Evolutionary conservation across 2,329 filamentous ascomycete species (phyloP), one percentile per base, ranked within the genome.

Genomic region (Fusarium siculi): DNA sequence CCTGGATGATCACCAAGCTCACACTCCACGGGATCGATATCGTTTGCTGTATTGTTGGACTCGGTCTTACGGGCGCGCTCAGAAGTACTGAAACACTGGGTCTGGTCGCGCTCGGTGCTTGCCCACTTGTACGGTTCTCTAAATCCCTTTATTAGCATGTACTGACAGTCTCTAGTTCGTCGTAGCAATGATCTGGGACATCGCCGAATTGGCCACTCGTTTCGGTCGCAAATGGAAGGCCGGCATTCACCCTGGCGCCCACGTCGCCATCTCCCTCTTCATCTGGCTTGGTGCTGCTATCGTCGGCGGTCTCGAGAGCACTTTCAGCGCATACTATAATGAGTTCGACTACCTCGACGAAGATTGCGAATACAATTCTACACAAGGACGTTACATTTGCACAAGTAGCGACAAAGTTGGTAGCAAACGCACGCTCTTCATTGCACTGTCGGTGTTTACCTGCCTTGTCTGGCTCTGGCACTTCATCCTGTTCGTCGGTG

Each of bases 241-340:
- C 7, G 82, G 83, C 42, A 83, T 86, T 25, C 83, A 84, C 58
- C 84, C 85, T 1, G 85, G 83, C 32, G 82, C 81, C 12, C 84
- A 86, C 52, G 82, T 87, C 39, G 83, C 76, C 58, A 44, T 84
- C 19, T 82, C 82, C 37, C 82, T 87, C 5, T 55, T 86, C 67
- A 77, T 86, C 61, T 85, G 82, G 81, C 70, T 86, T 11, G 63
- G 76, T 28, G 76, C 79, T n/a, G 50, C 76, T 42, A 34, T 79
- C 18, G 64, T 79, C 5, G 77, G 78, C 39, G 76, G 70, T 50
- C 47, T 80, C 30, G 66, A 79, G 49, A 58, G 66, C 28, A 65
- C 75, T 23, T 63, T 75, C 15, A 47, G 70, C 42, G 56, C 74
- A 21, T 59, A 53, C 21, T 68, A 43, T 28, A 39, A n/a, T 11